Evolutionary conservation across 2,329 filamentous ascomycete genomes (phyloP).

Genomic region (Bipolaris zeicola): DNA sequence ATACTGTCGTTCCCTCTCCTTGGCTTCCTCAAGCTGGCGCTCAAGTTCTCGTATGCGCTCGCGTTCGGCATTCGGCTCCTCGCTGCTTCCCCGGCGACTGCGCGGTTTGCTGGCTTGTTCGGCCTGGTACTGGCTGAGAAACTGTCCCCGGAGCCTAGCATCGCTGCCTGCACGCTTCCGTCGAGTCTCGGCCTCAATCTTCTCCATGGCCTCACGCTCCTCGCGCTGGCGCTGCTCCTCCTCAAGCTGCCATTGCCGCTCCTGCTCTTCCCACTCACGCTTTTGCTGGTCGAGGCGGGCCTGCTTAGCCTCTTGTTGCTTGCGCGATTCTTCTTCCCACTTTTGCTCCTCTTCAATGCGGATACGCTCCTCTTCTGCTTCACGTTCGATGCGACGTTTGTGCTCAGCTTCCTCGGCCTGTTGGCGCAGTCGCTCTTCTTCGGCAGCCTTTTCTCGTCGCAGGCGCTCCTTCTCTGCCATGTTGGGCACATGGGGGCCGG

Average conservation of each 20-base stretch:
- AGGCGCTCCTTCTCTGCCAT: conserved; percentile 82
- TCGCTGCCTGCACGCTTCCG: conserved; percentile 67
- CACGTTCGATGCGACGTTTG: conserved; percentile 55
- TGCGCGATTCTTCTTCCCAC: conserved; percentile 69
- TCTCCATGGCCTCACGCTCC: conserved; percentile 73
- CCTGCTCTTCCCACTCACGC: conserved; percentile 77
- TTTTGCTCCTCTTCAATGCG: conserved; percentile 67
- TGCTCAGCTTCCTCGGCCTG: conserved; percentile 60
- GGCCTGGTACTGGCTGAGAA: conserved; percentile 83
- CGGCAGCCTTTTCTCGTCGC: conserved; percentile 61
- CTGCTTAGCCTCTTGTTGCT: conserved; percentile 63
- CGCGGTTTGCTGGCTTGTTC: conserved; percentile 59
- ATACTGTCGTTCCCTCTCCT: conserved; percentile 69
- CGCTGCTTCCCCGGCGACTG: conserved; percentile 47
- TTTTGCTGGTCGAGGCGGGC: conserved; percentile 69
- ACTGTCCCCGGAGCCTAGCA: conserved; percentile 77
- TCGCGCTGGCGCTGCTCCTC: conserved; percentile 74
- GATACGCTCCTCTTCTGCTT: conserved; percentile 67
- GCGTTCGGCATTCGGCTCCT: conserved; percentile 61
- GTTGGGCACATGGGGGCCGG: conserved; percentile 78
- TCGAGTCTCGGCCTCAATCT: conserved; percentile 69
- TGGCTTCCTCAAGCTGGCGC: conserved; percentile 69
- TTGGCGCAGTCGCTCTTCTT: conserved; percentile 58
- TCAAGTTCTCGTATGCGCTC: conserved; percentile 81
- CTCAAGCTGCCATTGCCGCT: conserved; percentile 75